A percentile compares a stretch with the other conserved stretches of the same genome.
phyloP scores from a whole-genome alignment of 2,329 filamentous ascomycete genomes.

The Paracoccidioides lutzii region DNA sequence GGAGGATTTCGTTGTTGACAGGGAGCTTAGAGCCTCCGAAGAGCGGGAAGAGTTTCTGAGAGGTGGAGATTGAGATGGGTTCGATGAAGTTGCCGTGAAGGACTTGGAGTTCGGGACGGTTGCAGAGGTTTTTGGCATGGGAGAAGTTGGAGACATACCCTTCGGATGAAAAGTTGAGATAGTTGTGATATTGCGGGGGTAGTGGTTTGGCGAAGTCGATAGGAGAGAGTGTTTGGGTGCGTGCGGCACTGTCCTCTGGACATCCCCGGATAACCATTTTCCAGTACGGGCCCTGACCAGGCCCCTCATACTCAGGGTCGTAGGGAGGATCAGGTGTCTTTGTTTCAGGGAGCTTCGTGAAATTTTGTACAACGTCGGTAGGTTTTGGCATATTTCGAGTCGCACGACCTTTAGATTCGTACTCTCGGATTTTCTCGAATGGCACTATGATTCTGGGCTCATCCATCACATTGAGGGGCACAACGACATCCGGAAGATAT shows the following conservation, averaged over 20 bases:
- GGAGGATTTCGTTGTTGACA: slow-evolving; percentile 40
- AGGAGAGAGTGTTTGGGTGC: slow-evolving; percentile 15
- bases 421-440: slow-evolving; percentile 33
- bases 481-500: slow-evolving; percentile 34
- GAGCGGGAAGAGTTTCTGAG: slow-evolving; percentile 34
- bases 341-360: slow-evolving; percentile 3
- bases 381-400: slow-evolving; percentile 18
- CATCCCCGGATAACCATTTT: slow-evolving; percentile 31
- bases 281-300: slow-evolving; percentile 27
- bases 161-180: slow-evolving; percentile 21
- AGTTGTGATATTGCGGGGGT: slow-evolving; percentile 17
- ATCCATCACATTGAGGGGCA: slow-evolving; percentile 39
- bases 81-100: slow-evolving; percentile 39
- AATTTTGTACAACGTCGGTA: slow-evolving; percentile 19
- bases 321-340: not conserved
- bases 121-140: slow-evolving; percentile 32
- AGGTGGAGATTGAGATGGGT: slow-evolving; percentile 34
- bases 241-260: slow-evolving; percentile 11
- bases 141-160: slow-evolving; percentile 40
- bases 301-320: slow-evolving; percentile 6
- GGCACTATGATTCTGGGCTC: slow-evolving; percentile 36
- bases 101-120: slow-evolving; percentile 32
- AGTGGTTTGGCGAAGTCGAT: slow-evolving; percentile 23
- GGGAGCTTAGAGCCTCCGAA: slow-evolving; percentile 40
- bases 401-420: slow-evolving; percentile 22